Percentiles rank a stretch among this genome's conserved stretches.
Conservation (phyloP, 441 rosid species). For the Populus hybrid region DNA sequence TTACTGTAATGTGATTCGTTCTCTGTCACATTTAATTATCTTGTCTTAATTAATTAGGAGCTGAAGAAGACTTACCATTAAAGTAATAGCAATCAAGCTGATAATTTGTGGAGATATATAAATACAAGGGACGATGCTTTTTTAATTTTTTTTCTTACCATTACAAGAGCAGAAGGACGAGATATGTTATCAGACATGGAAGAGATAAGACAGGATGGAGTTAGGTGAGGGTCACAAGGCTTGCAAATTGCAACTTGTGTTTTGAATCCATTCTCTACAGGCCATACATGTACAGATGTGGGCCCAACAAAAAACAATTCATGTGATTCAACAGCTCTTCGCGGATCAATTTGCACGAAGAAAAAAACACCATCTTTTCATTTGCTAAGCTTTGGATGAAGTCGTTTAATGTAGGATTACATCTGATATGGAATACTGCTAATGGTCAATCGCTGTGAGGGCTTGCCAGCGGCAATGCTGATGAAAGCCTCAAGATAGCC, state of each 20-base stretch:
- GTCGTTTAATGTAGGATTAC: neutral
- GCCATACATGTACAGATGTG: neutral
- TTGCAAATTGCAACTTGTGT: neutral
- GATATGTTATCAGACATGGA: too few species aligned
- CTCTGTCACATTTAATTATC: neutral
- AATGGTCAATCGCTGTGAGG: neutral
- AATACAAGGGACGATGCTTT: neutral
- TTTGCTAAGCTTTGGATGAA: neutral
- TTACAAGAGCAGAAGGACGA: neutral
- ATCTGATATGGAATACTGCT: neutral
- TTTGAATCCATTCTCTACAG: neutral
- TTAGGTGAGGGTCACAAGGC: neutral
- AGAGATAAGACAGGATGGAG: neutral
- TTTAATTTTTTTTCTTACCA: too few species aligned
- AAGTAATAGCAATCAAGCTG: neutral
- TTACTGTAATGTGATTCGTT: conserved; percentile 10
- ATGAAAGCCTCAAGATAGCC: neutral
- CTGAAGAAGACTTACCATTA: neutral
- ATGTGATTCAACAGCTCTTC: neutral
- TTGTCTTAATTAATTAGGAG: neutral
- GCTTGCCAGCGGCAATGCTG: neutral
- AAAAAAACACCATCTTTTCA: neutral
- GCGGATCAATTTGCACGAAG: neutral
- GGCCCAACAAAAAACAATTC: neutral
- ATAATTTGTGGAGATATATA: neutral